phyloP scores from a whole-genome alignment of 768 basidiomycete genomes.

The Dioszegia crocea region DNA sequence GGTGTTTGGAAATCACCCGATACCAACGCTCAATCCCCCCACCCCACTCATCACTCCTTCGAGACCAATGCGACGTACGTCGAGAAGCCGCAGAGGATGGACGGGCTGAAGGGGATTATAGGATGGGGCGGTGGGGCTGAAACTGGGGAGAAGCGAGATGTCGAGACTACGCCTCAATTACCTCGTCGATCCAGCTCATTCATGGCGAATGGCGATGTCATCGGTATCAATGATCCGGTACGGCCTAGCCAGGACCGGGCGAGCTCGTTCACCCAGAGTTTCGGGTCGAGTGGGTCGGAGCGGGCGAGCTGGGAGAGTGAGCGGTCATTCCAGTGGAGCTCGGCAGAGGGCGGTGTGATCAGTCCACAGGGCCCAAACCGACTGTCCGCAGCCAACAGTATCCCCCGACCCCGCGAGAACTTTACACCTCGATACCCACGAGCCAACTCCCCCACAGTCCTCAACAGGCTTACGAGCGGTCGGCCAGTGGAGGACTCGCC shows the following conservation, averaged over 20 bases:
- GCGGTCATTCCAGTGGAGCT: conserved; percentile 47
- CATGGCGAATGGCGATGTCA: conserved; percentile 43
- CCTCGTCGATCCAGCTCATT: conserved; percentile 20
- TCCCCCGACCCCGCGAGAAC: conserved; percentile 44
- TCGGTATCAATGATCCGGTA: conserved; percentile 36
- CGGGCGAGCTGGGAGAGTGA: conserved; percentile 48
- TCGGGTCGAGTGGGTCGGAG: conserved; percentile 30
- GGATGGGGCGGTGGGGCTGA: conserved; percentile 17
- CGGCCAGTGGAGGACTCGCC: conserved; percentile 31
- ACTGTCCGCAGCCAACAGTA: conserved; percentile 31
- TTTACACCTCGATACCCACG: conserved; percentile 50
- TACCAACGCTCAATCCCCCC: conserved; percentile 5
- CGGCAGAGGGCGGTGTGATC: conserved; percentile 23
- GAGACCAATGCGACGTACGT: conserved; percentile 10
- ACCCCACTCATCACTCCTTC: conserved; percentile 17
- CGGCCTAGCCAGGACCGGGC: conserved; percentile 31
- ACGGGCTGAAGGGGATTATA: conserved; percentile 44
- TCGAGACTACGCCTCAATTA: conserved; percentile 17
- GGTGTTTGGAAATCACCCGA: conserved; percentile 2
- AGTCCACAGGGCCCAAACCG: conserved; percentile 22
- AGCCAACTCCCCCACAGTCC: conserved; percentile 36
- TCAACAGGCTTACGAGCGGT: conserved; percentile 34
- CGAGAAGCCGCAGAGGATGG: conserved; percentile 38
- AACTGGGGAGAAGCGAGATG: conserved; percentile 10
- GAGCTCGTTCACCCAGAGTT: conserved; percentile 43